Conservation (phyloP, 441 rosid species). For the Gossypium trilobum region DNA sequence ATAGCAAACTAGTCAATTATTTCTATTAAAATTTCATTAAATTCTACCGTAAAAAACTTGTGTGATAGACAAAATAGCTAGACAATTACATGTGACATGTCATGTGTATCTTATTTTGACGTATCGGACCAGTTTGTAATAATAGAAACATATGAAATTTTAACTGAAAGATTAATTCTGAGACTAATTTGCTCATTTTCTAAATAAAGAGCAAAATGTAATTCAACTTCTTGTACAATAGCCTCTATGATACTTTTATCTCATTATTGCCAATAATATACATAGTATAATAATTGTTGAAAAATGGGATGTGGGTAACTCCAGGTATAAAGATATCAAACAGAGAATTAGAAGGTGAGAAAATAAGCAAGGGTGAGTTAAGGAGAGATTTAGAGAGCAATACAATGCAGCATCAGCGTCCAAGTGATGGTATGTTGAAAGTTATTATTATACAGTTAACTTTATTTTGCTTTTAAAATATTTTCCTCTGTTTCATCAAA, state of each 20-base stretch:
- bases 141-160: too few species aligned
- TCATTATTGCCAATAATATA: too few species aligned
- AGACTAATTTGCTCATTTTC: too few species aligned
- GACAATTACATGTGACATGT: not conserved
- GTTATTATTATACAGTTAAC: not conserved
- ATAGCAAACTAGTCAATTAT: too few species aligned
- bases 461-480: not conserved
- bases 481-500: not conserved
- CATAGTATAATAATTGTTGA: not conserved
- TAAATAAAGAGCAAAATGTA: too few species aligned
- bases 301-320: not conserved
- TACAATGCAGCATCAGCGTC: not conserved
- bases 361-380: not conserved
- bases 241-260: not conserved
- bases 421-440: not conserved
- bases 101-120: too few species aligned
- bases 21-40: not conserved
- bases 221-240: too few species aligned
- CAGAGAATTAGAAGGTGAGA: not conserved
- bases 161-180: too few species aligned
- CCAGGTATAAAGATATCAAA: conserved; percentile 4
- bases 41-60: too few species aligned
- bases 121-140: not conserved
- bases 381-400: not conserved
- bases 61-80: not conserved